Base-by-base conservation (phyloP, 768 basidiomycete genomes). In the Boletus pseudopeckii region DNA sequence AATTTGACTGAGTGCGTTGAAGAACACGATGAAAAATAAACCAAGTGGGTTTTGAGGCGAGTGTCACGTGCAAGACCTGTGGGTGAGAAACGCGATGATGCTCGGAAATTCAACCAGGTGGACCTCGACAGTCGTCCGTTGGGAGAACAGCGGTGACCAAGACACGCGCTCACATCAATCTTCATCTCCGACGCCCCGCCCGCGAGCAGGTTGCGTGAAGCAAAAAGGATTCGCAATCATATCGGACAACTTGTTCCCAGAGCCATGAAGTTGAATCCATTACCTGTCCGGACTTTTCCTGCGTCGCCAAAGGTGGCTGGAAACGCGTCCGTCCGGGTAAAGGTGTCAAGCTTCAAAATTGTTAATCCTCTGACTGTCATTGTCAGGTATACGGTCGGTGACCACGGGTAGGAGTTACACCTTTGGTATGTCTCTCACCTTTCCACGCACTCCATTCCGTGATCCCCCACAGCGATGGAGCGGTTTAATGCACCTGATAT, bases 1-100 rank as follows among this genome's bases (percentile, higher is more conserved):
- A 69, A 69, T 69, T 69, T 69, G 67, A 69, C 67, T 59, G 67
- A 71, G 67, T 69, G 67, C 69, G 69, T 59, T 64, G 52, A 48
- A 57, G 52, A 57, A 51, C 11, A 37, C 4, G 17, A 28, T 0
- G 26, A 38, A 50, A 61, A 48, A 11, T 22, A 26, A 24, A 1
- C 4, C 5, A 15, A 7, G 18, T 2, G 17, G 5, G 5, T 30
- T 36, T 36, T 11, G 13, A 28, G 37, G 17, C 28, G 13, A 13
- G 43, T 28, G 43, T 53, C 62, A 64, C 62, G 62, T 64, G 60
- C 64, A 26, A 87, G 26, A 8, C 26, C 26, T 7, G n/a, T n/a
- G n/a, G 28, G 7, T 28, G 0, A 8, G 28, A 28, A 28, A 34
- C 24, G 4, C 24, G 24, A 24, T 24, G 24, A 24, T 22, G 3